Evolutionary conservation across 2,329 filamentous ascomycete genomes (phyloP).

Genomic region (Colletotrichum horii): DNA sequence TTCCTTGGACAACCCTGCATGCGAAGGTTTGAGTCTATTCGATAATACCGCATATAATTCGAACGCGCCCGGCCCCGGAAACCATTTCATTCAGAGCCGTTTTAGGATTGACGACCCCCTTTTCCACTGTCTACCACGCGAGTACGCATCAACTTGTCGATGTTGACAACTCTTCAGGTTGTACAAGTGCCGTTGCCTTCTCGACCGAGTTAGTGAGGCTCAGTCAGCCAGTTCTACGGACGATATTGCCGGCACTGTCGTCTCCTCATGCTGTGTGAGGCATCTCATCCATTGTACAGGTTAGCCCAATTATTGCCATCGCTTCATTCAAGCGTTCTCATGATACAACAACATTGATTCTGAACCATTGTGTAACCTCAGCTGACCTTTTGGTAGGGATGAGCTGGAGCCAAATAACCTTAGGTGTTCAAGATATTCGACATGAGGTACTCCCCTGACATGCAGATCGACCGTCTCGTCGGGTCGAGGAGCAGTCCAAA

Average conservation of each 20-base stretch:
- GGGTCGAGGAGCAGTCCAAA: background rate
- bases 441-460: constrained; percentile 15
- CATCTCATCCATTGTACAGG: background rate
- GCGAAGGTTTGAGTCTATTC: background rate
- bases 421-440: background rate
- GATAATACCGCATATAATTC: background rate
- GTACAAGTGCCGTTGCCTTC: background rate
- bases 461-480: constrained; percentile 3
- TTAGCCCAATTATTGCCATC: background rate
- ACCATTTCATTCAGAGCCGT: background rate
- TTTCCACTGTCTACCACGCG: background rate
- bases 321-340: background rate
- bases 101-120: background rate
- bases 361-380: background rate
- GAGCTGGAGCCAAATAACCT: background rate
- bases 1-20: background rate
- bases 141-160: background rate
- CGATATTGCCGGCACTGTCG: background rate
- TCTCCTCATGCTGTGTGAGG: background rate
- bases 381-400: constrained; percentile 6
- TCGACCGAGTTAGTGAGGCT: background rate
- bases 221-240: background rate
- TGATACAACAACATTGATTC: background rate
- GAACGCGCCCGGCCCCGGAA: background rate
- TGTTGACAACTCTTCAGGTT: background rate